Base-by-base conservation (phyloP, 2,329 filamentous ascomycete genomes). In the Trichoderma sp. region DNA sequence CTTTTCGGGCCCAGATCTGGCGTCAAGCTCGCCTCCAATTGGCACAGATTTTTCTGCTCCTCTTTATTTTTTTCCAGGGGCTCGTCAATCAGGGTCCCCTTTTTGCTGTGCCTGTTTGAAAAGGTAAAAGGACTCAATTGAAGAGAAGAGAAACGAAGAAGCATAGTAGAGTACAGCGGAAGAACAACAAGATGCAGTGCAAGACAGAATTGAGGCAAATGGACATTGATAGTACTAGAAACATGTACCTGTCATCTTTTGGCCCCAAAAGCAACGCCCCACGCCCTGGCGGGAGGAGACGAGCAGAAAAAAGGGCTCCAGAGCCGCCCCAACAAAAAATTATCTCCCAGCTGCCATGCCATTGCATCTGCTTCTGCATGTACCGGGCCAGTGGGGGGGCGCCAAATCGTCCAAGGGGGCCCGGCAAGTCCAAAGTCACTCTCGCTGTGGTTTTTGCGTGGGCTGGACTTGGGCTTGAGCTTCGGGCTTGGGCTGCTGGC, bases 21-120 rank as follows among this genome's bases (percentile, higher is more conserved):
- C 68, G 56, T 63, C n/a, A 71, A 63, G 35, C 68, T 71, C 33
- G 35, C 53, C 67, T 71, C 56, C 68, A 63, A 71, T 71, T 71
- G 68, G 67, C 56, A 62, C 38, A 31, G 11, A 12, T 50, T 24
- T 63, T 50, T 63, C n/a, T 31, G 18, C 29, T 38, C 50, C 45
- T 50, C 45, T 14, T 45, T 18, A 27, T 24, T 35, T 60, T 60
- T 21, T 60, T 59, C 33, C 18, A 62, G 33, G 56, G 56, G 50
- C 50, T 56, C 21, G 50, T 56, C n/a, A 21, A 24, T 56, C 50
- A 56, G 50, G 21, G 50, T 56, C 50, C 50, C 11, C 50, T 56
- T 24, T 53, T 53, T 53, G 8, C 11, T 24, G n/a, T 56, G 9
- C 18, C n/a, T 63, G 29, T 6, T 21, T 63, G 8, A 31, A 9